A percentile compares a stretch with the other conserved stretches of the same genome.
These are phyloP conservation scores for Wickerhamiella sorbophila DNA, from an alignment of 805 yeast genomes.

Conservation along the genomic window DNA sequence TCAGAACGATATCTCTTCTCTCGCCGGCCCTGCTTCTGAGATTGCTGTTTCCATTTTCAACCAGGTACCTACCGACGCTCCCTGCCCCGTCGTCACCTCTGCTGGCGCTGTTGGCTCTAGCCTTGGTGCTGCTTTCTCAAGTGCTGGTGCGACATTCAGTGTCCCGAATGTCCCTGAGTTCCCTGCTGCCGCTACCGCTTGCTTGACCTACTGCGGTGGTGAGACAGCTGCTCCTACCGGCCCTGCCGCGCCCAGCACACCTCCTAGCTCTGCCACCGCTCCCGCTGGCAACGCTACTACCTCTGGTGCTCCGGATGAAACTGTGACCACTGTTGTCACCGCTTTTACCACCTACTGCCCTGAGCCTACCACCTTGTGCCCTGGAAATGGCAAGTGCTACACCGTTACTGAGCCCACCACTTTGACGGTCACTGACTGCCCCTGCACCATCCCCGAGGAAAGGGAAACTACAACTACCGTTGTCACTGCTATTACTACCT, in stretches of 20 bases:
- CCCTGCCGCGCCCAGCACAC: constrained; percentile 6
- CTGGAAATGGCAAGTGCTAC: constrained; percentile 43
- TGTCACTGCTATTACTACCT: background rate
- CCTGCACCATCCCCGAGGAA: constrained; percentile 7
- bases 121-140: constrained; percentile 11
- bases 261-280: constrained; percentile 8
- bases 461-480: background rate
- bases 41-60: constrained; percentile 11
- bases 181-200: constrained; percentile 1
- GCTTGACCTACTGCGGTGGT: constrained; percentile 6
- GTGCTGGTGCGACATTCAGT: constrained; percentile 7
- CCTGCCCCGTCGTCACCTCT: constrained; percentile 6
- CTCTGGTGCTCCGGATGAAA: constrained; percentile 15
- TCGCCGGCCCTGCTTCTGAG: constrained; percentile 14
- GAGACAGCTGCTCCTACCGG: constrained; percentile 8
- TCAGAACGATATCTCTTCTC: constrained; percentile 12
- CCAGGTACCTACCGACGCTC: constrained; percentile 9
- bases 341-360: constrained; percentile 42
- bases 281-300: constrained; percentile 13
- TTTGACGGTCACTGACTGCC: constrained; percentile 10
- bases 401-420: constrained; percentile 13
- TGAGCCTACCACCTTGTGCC: constrained; percentile 40
- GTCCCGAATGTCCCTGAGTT: background rate
- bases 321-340: constrained; percentile 15
- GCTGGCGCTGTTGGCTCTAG: constrained; percentile 8